Evolutionary conservation across 176 grass and related monocot genomes (phyloP).

Genomic region (Musa schizocarpa): DNA sequence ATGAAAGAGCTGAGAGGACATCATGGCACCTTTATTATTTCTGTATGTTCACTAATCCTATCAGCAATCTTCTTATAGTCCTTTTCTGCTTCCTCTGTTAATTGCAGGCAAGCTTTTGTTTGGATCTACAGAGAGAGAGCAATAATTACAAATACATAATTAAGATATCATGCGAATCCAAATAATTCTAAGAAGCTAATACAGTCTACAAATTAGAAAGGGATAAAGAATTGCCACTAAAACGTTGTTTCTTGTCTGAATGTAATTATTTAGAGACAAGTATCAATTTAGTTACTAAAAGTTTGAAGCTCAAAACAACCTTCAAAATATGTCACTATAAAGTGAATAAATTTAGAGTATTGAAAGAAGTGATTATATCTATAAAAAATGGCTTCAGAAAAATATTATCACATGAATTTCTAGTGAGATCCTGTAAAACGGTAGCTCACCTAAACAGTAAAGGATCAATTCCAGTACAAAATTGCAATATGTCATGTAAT

Average conservation of each 20-base stretch:
- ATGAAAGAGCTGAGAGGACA: neutral
- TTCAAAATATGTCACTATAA: neutral
- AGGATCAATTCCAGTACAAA: neutral
- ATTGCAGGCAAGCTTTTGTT: conserved; percentile 40
- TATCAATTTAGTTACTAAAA: neutral
- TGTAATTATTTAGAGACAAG: neutral
- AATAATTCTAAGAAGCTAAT: neutral
- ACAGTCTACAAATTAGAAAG: neutral
- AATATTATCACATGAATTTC: neutral
- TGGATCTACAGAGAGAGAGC: conserved; percentile 33
- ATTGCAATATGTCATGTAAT: neutral
- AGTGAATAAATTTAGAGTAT: conserved; percentile 1
- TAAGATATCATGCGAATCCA: neutral
- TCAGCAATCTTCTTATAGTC: conserved; percentile 38
- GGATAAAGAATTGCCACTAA: no score
- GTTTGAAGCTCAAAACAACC: neutral
- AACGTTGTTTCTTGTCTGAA: neutral
- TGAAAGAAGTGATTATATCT: neutral
- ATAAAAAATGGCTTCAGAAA: neutral
- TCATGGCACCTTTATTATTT: conserved; percentile 32
- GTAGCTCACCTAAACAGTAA: neutral
- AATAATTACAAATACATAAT: neutral
- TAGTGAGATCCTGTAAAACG: neutral
- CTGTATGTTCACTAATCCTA: conserved; percentile 27
- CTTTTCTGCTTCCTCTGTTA: conserved; percentile 36